Evolutionary conservation across 2,329 filamentous ascomycete species (phyloP).

Genomic region (Sporothrix schenckii): DNA sequence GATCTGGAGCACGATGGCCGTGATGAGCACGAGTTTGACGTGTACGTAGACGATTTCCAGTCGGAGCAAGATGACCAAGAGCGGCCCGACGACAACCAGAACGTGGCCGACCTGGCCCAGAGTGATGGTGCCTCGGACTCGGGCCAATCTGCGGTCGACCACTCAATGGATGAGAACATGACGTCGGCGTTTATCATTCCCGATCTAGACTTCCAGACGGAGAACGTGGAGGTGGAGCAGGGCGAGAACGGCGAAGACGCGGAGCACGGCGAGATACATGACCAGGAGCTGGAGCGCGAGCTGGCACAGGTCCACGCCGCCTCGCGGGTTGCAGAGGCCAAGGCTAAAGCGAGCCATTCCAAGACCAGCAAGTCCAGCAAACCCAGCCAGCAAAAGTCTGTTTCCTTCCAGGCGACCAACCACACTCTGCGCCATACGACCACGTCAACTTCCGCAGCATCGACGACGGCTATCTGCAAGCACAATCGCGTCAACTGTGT

Average conservation of each 20-base stretch:
- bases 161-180: conserved; percentile 38
- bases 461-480: conserved; percentile 25
- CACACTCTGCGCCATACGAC: background rate
- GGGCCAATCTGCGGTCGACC: conserved; percentile 29
- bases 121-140: conserved; percentile 28
- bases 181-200: conserved; percentile 38
- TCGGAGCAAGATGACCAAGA: conserved; percentile 18
- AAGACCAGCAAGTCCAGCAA: conserved; percentile 19
- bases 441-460: background rate
- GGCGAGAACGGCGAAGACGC: conserved; percentile 15
- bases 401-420: conserved; percentile 29
- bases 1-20: background rate
- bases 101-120: background rate
- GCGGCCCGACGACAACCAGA: background rate
- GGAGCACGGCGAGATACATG: background rate
- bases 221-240: conserved; percentile 22
- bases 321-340: background rate
- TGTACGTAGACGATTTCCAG: conserved; percentile 26
- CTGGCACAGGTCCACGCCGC: conserved; percentile 22
- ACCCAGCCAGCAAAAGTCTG: conserved; percentile 28
- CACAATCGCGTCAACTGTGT: conserved; percentile 37
- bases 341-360: background rate
- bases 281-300: conserved; percentile 24
- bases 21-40: conserved; percentile 27
- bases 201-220: conserved; percentile 34